phyloP scores from a whole-genome alignment of 768 basidiomycete species.

The Bullera alba region DNA sequence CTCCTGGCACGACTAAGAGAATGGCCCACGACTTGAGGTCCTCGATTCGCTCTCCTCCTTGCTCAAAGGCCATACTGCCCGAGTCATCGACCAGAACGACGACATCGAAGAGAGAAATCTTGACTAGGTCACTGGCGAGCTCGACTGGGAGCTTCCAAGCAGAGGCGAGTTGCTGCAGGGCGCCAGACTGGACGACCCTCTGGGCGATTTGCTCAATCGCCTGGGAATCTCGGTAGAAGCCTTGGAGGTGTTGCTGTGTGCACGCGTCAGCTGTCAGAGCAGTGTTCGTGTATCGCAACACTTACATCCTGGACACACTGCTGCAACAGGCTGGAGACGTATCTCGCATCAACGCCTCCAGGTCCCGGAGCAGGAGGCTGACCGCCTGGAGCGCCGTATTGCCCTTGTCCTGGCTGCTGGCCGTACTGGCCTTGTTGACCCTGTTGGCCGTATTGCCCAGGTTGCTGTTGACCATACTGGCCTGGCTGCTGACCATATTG shows the following conservation, averaged over 20 bases:
- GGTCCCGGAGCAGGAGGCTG: slow-evolving; percentile 2
- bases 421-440: slow-evolving; percentile 2
- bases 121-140: slow-evolving; percentile 47
- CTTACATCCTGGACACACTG: slow-evolving; percentile 45
- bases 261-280: neutral
- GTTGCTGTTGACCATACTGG: slow-evolving; percentile 4
- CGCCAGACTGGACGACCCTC: slow-evolving; percentile 44
- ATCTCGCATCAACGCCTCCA: slow-evolving; percentile 17
- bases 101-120: slow-evolving; percentile 47
- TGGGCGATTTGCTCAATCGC: slow-evolving; percentile 46
- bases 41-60: slow-evolving; percentile 49
- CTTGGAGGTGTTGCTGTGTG: slow-evolving; percentile 45
- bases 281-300: neutral
- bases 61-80: slow-evolving; percentile 46
- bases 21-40: slow-evolving; percentile 47
- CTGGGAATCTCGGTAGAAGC: slow-evolving; percentile 48
- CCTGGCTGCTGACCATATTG: slow-evolving; percentile 8
- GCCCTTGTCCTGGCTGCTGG: slow-evolving; percentile 18
- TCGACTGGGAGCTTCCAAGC: slow-evolving; percentile 48
- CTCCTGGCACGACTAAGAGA: neutral
- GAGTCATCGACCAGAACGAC: slow-evolving; percentile 44
- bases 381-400: slow-evolving; percentile 28
- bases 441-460: slow-evolving; percentile 13
- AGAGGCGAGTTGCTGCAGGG: slow-evolving; percentile 40
- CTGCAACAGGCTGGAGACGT: slow-evolving; percentile 24